A percentile compares a stretch with the other conserved stretches of the same genome.
phyloP scores from a whole-genome alignment of 2,329 filamentous ascomycete genomes.

The Triangularia setosa region DNA sequence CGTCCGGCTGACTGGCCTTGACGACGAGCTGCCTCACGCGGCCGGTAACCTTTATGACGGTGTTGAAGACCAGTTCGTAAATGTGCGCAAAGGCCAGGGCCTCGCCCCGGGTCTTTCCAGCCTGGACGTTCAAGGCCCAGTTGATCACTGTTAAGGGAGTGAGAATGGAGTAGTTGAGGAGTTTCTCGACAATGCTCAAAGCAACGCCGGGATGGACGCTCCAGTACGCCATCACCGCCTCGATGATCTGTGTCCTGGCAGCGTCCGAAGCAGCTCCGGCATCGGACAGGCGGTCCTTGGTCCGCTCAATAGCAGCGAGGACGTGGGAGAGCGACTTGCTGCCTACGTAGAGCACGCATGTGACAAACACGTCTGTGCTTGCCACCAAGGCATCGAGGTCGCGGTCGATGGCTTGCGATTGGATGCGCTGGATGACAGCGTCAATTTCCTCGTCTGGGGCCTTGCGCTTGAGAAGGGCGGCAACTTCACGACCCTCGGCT shows the following conservation, averaged over 20 bases:
- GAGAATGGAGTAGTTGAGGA: conserved; percentile 95
- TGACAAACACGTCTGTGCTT: conserved; percentile 93
- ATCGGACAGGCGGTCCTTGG: conserved; percentile 80
- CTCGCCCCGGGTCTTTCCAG: conserved; percentile 50
- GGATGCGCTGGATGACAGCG: conserved; percentile 72
- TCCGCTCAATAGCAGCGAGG: conserved; percentile 90
- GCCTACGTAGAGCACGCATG: conserved; percentile 86
- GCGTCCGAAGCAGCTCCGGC: conserved; percentile 70
- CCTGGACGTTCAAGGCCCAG: conserved; percentile 71
- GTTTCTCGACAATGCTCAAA: conserved; percentile 89
- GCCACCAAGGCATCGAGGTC: conserved; percentile 74
- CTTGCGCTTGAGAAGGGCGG: conserved; percentile 76
- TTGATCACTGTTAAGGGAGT: conserved; percentile 80
- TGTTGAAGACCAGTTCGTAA: conserved; percentile 86
- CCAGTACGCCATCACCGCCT: conserved; percentile 91
- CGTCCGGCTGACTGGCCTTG: conserved; percentile 29
- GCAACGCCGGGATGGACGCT: conserved; percentile 85
- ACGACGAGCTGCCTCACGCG: conserved; percentile 75
- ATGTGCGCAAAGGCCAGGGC: conserved; percentile 70
- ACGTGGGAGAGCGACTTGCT: conserved; percentile 96
- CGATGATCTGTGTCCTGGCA: conserved; percentile 82
- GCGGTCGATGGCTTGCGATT: conserved; percentile 67
- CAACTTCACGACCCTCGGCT: conserved; percentile 77
- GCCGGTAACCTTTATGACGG: conserved; percentile 83
- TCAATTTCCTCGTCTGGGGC: conserved; percentile 84